Base-by-base conservation (phyloP, 2,329 filamentous ascomycete genomes). In the Endoconidiophora polonica region DNA sequence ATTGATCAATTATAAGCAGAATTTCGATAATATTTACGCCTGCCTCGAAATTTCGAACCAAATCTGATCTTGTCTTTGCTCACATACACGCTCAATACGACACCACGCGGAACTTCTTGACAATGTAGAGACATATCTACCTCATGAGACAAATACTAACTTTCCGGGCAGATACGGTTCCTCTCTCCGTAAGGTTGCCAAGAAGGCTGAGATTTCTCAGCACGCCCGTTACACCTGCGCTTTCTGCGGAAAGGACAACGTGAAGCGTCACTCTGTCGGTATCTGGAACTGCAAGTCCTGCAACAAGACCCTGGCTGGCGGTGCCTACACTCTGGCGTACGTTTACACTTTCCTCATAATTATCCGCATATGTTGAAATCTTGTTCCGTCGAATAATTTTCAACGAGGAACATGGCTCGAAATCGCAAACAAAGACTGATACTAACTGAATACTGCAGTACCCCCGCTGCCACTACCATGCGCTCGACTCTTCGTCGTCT, bases 131-230 rank as follows among this genome's bases (percentile, higher is more conserved):
- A 39, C 29, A 5, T 10, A 2, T 33, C 29, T 33, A 33, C 29
- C 12, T 9, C 29, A 33, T 3, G 29, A 33, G 16, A 33, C 29
- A 50, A 48, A 54, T 57, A 61, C 63, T 63, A 58, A 62, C 54
- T 24, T 33, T 10, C n/a, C 40, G 40, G 56, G 55, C 61, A 90
- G 86, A 79, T 94, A 94, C 73, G 91, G 90, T 88, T 90, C 91
- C 68, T 96, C 91, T 65, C 86, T 96, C 73, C 86, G 88, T 74
- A 96, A 96, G 81, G 88, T 69, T 63, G 66, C 69, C 67, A 96
- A 96, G 86, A 95, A 95, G 85, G 94, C 95, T 83, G 91, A 96
- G 83, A 85, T 96, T 70, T 85, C 86, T 65, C 91, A 96, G 73
- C 91, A 98, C 78, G 86, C 87, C 74, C 83, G 83, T 70, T 96